Base-by-base conservation (phyloP, 2,329 filamentous ascomycete species). In the Neopestalotiopsis clavispora region DNA sequence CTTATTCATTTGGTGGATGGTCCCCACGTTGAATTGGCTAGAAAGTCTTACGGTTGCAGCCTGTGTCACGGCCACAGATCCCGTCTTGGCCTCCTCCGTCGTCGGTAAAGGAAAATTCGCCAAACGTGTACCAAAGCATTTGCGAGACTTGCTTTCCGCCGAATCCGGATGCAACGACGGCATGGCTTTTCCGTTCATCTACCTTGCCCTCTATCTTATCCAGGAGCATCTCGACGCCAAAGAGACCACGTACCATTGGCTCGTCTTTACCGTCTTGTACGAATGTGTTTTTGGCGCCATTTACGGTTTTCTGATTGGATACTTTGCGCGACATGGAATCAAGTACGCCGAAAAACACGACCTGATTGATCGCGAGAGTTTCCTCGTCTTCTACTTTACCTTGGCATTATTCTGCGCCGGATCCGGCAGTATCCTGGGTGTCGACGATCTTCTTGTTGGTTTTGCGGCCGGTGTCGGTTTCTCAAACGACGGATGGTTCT, bases 31-130 rank as follows among this genome's bases (percentile, higher is more conserved):
- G 74, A 90, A 88, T 77, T 99, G 95, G 94, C 89, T 99, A 57
- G 94, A 98, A 79, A 93, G 93, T 78, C 87, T 99, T 67, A 91
- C 92, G 42, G 87, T 94, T 72, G 92, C 96, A 20, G 96, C 96
- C 69, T 99, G 96, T 78, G 94, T 99, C 67, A 99, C 96, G 2
- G 96, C 96, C 61, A 99, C 96, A 4, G 96, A 99, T 82, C 96
- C 96, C 67, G 96, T 99, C 73, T 84, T 99, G 77, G 96, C 96
- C 34, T 98, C 96, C 14, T 99, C 96, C 17, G 96, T 99, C 67
- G 96, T 99, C 66, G 96, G 96, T 79, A 99, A 98, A 84, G 96
- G 96, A 76, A 99, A 99, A 81, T 99, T 99, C 76, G 95, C 96
- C 45, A 97, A 97, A 83, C 91, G 96, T 71, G 94, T 99, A 4